Evolutionary conservation across 139 green algal genomes (phyloP).

Genomic region (Chlamydomonas applanata): DNA sequence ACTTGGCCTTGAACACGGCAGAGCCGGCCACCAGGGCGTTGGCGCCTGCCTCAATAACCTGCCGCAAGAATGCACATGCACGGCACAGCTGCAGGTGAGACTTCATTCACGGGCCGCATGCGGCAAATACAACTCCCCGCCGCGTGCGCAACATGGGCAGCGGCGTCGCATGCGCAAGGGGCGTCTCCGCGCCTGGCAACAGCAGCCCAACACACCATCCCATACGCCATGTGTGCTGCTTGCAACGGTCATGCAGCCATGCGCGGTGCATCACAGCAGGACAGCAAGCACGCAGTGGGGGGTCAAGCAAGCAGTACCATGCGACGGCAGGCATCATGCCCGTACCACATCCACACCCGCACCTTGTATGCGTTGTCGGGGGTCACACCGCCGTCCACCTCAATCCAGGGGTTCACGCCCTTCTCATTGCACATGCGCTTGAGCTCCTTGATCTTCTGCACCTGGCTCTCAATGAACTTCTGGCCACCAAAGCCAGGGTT

Average conservation of each 20-base stretch:
- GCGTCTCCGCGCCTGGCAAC: no score
- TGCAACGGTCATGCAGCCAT: no score
- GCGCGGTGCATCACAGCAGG: no score
- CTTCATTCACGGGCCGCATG: no score
- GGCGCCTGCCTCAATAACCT: slow-evolving; percentile 91
- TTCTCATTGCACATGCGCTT: slow-evolving; percentile 87
- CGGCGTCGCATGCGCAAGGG: not conserved
- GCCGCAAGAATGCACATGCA: slow-evolving; percentile 1
- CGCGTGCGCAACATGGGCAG: not conserved
- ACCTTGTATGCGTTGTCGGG: slow-evolving; percentile 92
- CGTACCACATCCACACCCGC: not conserved
- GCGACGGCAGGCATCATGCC: no score
- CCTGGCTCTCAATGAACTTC: slow-evolving; percentile 96
- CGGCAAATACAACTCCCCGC: no score
- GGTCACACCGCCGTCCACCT: slow-evolving; percentile 95
- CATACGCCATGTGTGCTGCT: no score
- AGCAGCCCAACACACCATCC: no score
- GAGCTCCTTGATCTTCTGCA: slow-evolving; percentile 90
- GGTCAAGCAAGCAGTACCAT: no score
- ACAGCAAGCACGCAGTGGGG: no score
- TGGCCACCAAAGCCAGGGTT: slow-evolving; percentile 99
- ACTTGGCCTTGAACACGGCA: slow-evolving; percentile 85
- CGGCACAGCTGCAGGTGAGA: no score
- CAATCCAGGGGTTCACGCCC: slow-evolving; percentile 97
- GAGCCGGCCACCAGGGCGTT: slow-evolving; percentile 96